Evolutionary conservation across 805 yeast species (phyloP), one percentile per base, ranked within the genome.

Genomic region (Cyberlindnera maritima): DNA sequence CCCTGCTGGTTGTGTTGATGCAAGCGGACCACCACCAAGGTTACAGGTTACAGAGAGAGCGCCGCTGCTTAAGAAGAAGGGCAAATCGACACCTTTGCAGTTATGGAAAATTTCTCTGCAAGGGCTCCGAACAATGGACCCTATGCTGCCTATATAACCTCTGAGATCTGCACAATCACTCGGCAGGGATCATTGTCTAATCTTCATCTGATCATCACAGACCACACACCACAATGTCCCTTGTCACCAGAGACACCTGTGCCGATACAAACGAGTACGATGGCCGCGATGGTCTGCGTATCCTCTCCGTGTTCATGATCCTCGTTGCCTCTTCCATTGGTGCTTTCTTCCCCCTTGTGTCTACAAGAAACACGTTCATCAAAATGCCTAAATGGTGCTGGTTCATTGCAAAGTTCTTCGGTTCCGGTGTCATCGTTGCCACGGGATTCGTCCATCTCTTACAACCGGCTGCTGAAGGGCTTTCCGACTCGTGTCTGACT

Each of bases 401-500:
- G 65, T 82, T 83, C 60, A 62, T 80, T 41, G 81, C 87, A 41
- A 85, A 84, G 58, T 85, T 75, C 65, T 87, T 87, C 61, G 95
- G 95, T 50, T 83, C 91, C 3, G 95, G 95, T 46, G 92, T 87
- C 40, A 87, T 87, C 58, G 74, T 87, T 12, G 87, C 92, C 12
- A 87, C 95, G 1, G 88, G 91, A 0, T 85, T 87, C 56, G 80
- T 87, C 25, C 95, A 87, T 67, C 67, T 87, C 49, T 65, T 87
- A 49, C 73, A 78, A 51, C 92, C 89, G 0, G 92, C 94, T 5
- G 64, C 72, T 48, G 85, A 82, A 9, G 72, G 79, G 2, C 68
- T 86, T 38, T 58, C 72, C 1, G 59, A 76, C 39, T 75, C 68
- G 11, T 86, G 94, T 67, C 69, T 86, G 23, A 86, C 87, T 12